Conservation (phyloP, 1,284 basidiomycete genomes). For the Cutaneotrichosporon cavernicola region DNA sequence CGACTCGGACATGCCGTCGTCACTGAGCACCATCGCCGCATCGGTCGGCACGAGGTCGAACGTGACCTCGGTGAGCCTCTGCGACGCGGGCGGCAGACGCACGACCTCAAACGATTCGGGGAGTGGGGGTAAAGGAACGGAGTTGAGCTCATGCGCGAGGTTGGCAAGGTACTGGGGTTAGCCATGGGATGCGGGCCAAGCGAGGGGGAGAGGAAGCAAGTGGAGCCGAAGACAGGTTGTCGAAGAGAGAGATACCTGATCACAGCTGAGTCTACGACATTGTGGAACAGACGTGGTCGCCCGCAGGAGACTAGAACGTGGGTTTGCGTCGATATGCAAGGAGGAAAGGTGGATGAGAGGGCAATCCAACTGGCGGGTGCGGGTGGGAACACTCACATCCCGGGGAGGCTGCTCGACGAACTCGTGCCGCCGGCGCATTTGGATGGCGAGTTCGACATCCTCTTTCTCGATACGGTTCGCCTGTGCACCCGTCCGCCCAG, state of each 20-base stretch:
- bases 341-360: too few relatives aligned
- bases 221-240: background rate
- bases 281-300: too few relatives aligned
- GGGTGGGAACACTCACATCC: slow-evolving; percentile 64
- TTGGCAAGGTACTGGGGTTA: slow-evolving; percentile 74
- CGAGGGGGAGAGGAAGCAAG: slow-evolving; percentile 12
- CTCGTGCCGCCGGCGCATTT: slow-evolving; percentile 90
- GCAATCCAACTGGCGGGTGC: background rate
- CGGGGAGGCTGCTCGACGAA: slow-evolving; percentile 90
- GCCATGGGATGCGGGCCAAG: background rate
- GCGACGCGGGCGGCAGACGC: slow-evolving; percentile 71
- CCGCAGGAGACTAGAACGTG: too few relatives aligned
- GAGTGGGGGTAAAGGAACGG: slow-evolving; percentile 80
- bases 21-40: slow-evolving; percentile 53
- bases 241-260: too few relatives aligned
- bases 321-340: too few relatives aligned
- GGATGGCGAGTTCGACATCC: slow-evolving; percentile 86
- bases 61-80: slow-evolving; percentile 85
- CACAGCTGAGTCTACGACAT: background rate
- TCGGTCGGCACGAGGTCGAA: slow-evolving; percentile 90
- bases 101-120: slow-evolving; percentile 90
- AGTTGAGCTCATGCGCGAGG: slow-evolving; percentile 86
- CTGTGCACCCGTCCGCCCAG: slow-evolving; percentile 58
- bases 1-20: slow-evolving; percentile 29
- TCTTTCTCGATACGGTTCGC: slow-evolving; percentile 80